A percentile compares a stretch with the other conserved stretches of the same genome.
Evolutionary conservation across 164 flowering plant species (phyloP).

Genomic region (Piper betle): DNA sequence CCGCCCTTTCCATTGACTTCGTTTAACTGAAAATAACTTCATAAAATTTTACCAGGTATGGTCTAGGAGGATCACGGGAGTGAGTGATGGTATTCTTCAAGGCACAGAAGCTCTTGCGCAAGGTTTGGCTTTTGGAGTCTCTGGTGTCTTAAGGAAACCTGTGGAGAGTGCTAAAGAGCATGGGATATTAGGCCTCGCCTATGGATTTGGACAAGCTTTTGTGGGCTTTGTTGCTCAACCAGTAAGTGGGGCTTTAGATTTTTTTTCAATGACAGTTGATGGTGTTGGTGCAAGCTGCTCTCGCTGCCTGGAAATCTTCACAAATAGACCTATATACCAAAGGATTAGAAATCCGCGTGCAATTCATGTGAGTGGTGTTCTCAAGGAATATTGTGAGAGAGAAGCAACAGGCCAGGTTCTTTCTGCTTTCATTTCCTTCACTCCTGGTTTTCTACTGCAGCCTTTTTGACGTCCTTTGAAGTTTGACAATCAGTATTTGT

Average conservation of each 20-base stretch:
- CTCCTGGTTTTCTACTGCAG: background rate
- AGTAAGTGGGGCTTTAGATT: slow-evolving; percentile 92
- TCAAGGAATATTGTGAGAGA: slow-evolving; percentile 72
- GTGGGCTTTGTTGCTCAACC: slow-evolving; percentile 87
- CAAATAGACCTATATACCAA: slow-evolving; percentile 32
- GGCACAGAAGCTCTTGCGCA: slow-evolving; percentile 99
- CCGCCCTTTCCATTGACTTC: background rate
- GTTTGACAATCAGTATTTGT: background rate
- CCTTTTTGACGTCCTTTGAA: background rate
- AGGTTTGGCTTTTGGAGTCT: slow-evolving; percentile 93
- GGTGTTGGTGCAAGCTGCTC: slow-evolving; percentile 97
- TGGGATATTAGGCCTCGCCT: slow-evolving; percentile 85
- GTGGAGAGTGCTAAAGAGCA: slow-evolving; percentile 86
- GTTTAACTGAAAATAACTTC: background rate
- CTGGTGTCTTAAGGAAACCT: slow-evolving; percentile 93
- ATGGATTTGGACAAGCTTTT: slow-evolving; percentile 85
- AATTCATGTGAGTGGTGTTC: slow-evolving; percentile 50
- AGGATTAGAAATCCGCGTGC: slow-evolving; percentile 84
- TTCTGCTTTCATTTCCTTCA: background rate
- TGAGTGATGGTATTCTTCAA: slow-evolving; percentile 82
- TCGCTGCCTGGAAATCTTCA: slow-evolving; percentile 67
- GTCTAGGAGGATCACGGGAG: slow-evolving; percentile 90
- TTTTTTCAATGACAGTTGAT: slow-evolving; percentile 88
- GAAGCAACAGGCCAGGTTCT: slow-evolving; percentile 91
- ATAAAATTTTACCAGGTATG: slow-evolving; percentile 33